Evolutionary conservation across 176 grass and related monocot genomes (phyloP).

Genomic region (Phoenix dactylifera): DNA sequence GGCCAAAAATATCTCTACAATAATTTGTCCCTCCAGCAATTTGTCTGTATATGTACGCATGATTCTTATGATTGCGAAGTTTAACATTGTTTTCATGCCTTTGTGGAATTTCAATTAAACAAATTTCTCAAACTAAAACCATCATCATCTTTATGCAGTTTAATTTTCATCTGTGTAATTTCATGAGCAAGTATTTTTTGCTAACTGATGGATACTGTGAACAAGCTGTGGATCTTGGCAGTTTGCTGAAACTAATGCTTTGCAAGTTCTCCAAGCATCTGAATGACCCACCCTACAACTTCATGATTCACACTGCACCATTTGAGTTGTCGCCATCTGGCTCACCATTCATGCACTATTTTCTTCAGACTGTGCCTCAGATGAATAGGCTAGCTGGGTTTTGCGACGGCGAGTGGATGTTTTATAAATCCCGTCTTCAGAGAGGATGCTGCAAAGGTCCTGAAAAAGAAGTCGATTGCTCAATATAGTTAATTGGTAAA

Average conservation of each 20-base stretch:
- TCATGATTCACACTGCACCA: constrained; percentile 68
- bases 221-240: constrained; percentile 71
- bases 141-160: too few species aligned
- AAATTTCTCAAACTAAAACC: too few species aligned
- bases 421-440: constrained; percentile 93
- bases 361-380: constrained; percentile 77
- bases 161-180: too few species aligned
- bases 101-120: too few species aligned
- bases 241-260: constrained; percentile 60
- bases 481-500: constrained; percentile 13
- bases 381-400: constrained; percentile 56
- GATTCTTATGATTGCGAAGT: too few species aligned
- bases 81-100: too few species aligned
- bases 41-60: too few species aligned
- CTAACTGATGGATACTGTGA: constrained; percentile 6
- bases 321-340: constrained; percentile 33
- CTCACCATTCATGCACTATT: constrained; percentile 64
- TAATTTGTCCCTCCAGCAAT: too few species aligned
- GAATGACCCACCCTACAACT: constrained; percentile 76
- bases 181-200: too few species aligned
- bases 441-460: constrained; percentile 79
- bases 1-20: too few species aligned
- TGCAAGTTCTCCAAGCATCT: constrained; percentile 82
- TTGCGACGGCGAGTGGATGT: constrained; percentile 81
- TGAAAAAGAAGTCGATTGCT: constrained; percentile 56